Evolutionary conservation across 495 filamentous ascomycete genomes (phyloP).

Genomic region (Lasiosphaeria miniovina): DNA sequence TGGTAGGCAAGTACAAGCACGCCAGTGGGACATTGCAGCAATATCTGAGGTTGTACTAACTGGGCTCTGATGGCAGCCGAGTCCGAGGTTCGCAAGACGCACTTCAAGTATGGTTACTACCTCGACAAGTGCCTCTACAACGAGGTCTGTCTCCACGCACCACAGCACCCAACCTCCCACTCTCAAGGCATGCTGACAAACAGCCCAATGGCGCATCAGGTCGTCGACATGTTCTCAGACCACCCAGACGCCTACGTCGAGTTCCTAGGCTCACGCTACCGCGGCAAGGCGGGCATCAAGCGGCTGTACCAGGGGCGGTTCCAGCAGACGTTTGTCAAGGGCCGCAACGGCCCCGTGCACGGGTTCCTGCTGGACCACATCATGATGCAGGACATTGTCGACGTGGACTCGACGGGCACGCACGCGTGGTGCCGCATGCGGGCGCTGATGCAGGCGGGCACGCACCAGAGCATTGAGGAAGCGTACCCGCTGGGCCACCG

Average conservation of each 20-base stretch:
- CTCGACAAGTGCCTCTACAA: slow-evolving; percentile 59
- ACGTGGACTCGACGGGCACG: slow-evolving; percentile 43
- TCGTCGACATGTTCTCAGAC: slow-evolving; percentile 50
- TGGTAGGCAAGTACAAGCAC: slow-evolving; percentile 27
- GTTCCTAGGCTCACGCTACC: slow-evolving; percentile 53
- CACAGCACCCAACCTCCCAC: not conserved
- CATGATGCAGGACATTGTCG: slow-evolving; percentile 55
- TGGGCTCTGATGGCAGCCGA: slow-evolving; percentile 32
- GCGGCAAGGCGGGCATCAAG: slow-evolving; percentile 50
- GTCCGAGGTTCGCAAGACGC: slow-evolving; percentile 51
- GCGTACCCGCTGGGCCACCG: slow-evolving; percentile 47
- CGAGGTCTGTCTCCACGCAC: slow-evolving; percentile 32
- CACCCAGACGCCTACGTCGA: slow-evolving; percentile 55
- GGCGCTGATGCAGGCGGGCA: slow-evolving; percentile 53
- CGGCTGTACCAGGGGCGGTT: slow-evolving; percentile 55
- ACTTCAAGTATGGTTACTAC: slow-evolving; percentile 58
- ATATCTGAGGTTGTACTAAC: slow-evolving; percentile 3
- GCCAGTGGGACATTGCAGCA: too few species aligned
- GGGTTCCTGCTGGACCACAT: slow-evolving; percentile 56
- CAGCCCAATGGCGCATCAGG: slow-evolving; percentile 21
- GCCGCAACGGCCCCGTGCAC: slow-evolving; percentile 54
- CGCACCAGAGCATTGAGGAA: slow-evolving; percentile 46
- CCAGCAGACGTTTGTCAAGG: slow-evolving; percentile 44
- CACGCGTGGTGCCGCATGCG: slow-evolving; percentile 54
- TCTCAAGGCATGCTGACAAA: not conserved